A percentile compares a stretch with the other conserved stretches of the same genome.
These are phyloP conservation scores for Pyrenochaeta sp. DNA, from an alignment of 2,329 filamentous ascomycete genomes.

Conservation along the genomic window DNA sequence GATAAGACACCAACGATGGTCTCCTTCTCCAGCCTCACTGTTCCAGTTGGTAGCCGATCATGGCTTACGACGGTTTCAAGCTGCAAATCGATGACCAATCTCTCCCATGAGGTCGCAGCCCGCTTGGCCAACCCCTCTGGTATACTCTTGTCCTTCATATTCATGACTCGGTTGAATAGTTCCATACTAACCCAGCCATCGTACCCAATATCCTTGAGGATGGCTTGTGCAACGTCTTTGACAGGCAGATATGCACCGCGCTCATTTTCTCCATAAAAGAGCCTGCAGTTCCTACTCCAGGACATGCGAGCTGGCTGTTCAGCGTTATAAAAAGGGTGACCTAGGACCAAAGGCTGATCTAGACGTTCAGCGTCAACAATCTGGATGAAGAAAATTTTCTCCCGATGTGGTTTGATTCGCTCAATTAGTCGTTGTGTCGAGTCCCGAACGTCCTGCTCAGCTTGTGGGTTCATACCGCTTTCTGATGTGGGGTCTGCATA, in stretches of 20 bases:
- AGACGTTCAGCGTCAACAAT: constrained; percentile 77
- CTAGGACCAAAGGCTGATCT: constrained; percentile 62
- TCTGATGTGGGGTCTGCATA: constrained; percentile 72
- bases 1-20: background rate
- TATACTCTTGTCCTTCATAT: constrained; percentile 59
- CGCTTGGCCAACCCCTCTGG: constrained; percentile 65
- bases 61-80: constrained; percentile 17
- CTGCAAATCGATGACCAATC: constrained; percentile 53
- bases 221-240: constrained; percentile 65
- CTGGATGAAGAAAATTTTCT: constrained; percentile 79
- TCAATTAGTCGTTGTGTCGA: constrained; percentile 65
- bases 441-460: constrained; percentile 62
- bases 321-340: constrained; percentile 66
- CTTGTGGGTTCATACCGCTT: constrained; percentile 62
- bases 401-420: constrained; percentile 61
- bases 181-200: constrained; percentile 77
- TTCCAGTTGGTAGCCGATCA: background rate
- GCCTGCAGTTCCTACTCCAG: constrained; percentile 78
- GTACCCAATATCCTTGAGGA: constrained; percentile 71
- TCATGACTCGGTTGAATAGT: constrained; percentile 70
- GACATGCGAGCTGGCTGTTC: constrained; percentile 73
- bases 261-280: constrained; percentile 71
- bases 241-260: constrained; percentile 74
- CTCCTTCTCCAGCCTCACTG: background rate
- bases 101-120: constrained; percentile 62